phyloP scores from a whole-genome alignment of 2,329 filamentous ascomycete species.

The Alternaria ventricosa region DNA sequence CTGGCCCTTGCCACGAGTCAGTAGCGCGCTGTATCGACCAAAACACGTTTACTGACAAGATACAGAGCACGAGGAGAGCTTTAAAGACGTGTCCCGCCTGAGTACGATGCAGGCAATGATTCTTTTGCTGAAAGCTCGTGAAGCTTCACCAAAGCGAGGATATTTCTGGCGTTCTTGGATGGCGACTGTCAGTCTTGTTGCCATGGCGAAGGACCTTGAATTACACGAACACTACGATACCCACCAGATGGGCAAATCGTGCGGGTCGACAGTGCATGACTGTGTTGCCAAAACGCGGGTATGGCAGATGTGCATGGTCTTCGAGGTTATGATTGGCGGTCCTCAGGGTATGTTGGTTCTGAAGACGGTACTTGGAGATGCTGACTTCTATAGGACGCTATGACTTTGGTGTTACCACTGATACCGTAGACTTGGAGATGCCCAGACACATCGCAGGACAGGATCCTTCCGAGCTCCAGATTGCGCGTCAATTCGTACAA shows the following conservation, averaged over 20 bases:
- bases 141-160: constrained; percentile 88
- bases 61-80: constrained; percentile 85
- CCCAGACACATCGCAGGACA: constrained; percentile 68
- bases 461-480: constrained; percentile 76
- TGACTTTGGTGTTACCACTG: constrained; percentile 76
- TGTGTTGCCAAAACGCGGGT: constrained; percentile 85
- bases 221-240: constrained; percentile 84
- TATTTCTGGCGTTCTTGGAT: constrained; percentile 99
- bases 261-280: constrained; percentile 72
- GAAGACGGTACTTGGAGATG: not conserved
- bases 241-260: constrained; percentile 74
- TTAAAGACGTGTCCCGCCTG: constrained; percentile 87
- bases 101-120: constrained; percentile 92
- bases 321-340: constrained; percentile 91
- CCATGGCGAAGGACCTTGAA: constrained; percentile 91
- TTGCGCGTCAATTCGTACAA: constrained; percentile 85
- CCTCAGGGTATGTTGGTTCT: constrained; percentile 73
- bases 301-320: constrained; percentile 86
- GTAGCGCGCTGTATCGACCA: constrained; percentile 34
- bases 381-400: constrained; percentile 61
- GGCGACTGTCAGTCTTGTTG: constrained; percentile 87
- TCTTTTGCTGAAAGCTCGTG: constrained; percentile 86
- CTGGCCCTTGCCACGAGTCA: constrained; percentile 84
- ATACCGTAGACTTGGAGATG: constrained; percentile 77
- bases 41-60: constrained; percentile 18